Evolutionary conservation across 345 rosid species (phyloP), one percentile per base, ranked within the genome.

Genomic region (Odontarrhena argentea): DNA sequence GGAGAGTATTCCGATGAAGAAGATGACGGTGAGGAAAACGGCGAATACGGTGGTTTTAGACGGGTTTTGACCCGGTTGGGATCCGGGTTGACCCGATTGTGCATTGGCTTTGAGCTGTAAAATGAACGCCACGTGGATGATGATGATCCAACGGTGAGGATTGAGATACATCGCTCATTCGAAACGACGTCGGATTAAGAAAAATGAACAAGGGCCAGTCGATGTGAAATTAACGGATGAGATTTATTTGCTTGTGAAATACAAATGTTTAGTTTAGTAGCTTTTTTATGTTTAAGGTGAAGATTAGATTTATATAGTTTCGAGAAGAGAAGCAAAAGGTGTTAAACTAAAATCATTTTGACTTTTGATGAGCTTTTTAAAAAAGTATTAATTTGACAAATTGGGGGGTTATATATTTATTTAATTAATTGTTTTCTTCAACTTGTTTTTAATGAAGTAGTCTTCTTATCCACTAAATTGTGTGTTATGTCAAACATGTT

Each of bases 1-100:
- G 57, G 70, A 64, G 25, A 75, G 45, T n/a, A 75, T 36, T 4
- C 78, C 78, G 45, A 53, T 7, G 36, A 45, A 2, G 70, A 75
- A 75, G 38, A 75, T 64, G 37, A 47, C 3, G 22, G 67, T 22
- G 63, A 69, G 6, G 63, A 75, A 32, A 18, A 69, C 57, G 70
- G 67, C 63, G 61, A 75, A 43, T 44, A 64, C 51, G 55, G 74
- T 64, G 37, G 75, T 50, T 44, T 34, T 57, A 7, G 75, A 41
- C 13, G 75, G 62, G 45, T 2, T 0, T 5, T 60, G 69, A 9
- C 37, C 52, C 62, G 60, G 73, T 47, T 69, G 1, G 58, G 22
- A 15, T 14, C 22, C 22, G 22, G 22, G 22, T 18, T 18, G 22
- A 18, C 22, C 22, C 22, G 75, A 43, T 59, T 75, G 71, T 1